phyloP scores from a whole-genome alignment of 257 asterid genomes.

The Lithospermum erythrorhizon region DNA sequence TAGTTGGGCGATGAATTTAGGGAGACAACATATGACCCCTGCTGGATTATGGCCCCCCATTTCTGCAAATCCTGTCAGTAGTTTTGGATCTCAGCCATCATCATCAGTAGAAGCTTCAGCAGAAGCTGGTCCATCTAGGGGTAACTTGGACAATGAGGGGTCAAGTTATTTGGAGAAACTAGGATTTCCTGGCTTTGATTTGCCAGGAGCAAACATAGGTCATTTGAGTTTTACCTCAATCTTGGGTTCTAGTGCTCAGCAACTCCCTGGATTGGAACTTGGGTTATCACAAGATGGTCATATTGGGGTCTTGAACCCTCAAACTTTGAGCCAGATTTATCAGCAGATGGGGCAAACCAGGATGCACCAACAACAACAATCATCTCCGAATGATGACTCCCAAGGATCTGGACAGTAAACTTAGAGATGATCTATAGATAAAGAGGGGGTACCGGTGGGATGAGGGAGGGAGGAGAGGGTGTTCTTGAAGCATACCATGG shows the following conservation, averaged over 20 bases:
- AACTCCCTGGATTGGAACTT: constrained; percentile 61
- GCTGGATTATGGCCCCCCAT: constrained; percentile 40
- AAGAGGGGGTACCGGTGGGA: no score
- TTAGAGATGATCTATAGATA: neutral
- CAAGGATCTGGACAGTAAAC: constrained; percentile 46
- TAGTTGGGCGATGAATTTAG: constrained; percentile 42
- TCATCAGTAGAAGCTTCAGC: constrained; percentile 25
- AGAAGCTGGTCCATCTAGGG: constrained; percentile 16
- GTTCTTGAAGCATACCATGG: no score
- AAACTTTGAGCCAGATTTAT: constrained; percentile 45
- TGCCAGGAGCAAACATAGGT: constrained; percentile 34
- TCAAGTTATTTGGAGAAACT: constrained; percentile 39
- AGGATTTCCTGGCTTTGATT: constrained; percentile 49
- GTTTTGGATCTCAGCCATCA: constrained; percentile 32
- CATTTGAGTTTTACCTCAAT: constrained; percentile 51
- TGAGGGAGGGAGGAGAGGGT: no score
- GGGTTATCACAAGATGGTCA: constrained; percentile 65
- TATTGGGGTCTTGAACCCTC: constrained; percentile 42
- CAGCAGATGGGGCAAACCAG: constrained; percentile 46
- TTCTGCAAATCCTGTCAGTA: constrained; percentile 17
- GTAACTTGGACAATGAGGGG: constrained; percentile 29
- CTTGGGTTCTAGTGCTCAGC: constrained; percentile 35
- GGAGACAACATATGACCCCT: constrained; percentile 35
- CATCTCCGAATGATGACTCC: constrained; percentile 43
- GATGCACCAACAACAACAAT: constrained; percentile 22